Evolutionary conservation across 2,329 filamentous ascomycete species (phyloP), one percentile per base, ranked within the genome.

Genomic region (Diaporthe ampelina): DNA sequence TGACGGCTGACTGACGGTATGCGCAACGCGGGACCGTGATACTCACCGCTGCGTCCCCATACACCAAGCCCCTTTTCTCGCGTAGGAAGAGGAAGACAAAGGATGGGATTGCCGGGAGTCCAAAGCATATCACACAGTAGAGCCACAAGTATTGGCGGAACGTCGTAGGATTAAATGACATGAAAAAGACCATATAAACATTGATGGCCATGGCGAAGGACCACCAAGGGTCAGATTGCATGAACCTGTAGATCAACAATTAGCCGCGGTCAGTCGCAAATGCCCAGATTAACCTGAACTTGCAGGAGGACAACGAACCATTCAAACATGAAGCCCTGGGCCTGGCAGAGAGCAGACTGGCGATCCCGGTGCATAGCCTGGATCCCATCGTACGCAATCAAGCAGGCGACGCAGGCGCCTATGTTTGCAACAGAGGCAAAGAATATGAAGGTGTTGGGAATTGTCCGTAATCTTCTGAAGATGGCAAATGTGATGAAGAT

Each of bases 191-290:
- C 69, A 95, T 87, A 78, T 93, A 94, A 76, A 96, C 94, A 79
- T 96, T 97, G 80, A 93, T 87, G 4, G 94, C 93, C 94, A 97
- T 96, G 76, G 93, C 93, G 71, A 95, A 89, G 0, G 93, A 94
- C 93, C 92, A 95, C 84, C 93, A 88, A 0, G 92, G 91, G 82
- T 94, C 93, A 7, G 92, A 93, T 77, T 93, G 92, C 90, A 94
- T 93, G 81, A 94, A 95, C 90, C 92, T 94, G 76, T 13, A 15
- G n/a, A 32, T 7, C n/a, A 56, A 15, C 24, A 17, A 10, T 63
- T 15, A 63, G 57, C 9, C 17, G 17, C 17, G 5, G 2, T n/a
- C n/a, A 29, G 29, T 6, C 6, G 4, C 17, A 48, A 45, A 48
- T 21, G 17, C 10, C 21, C 19, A 7, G 37, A 1, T 6, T 50